Conservation (phyloP, 345 rosid species). For the Viola odorata region DNA sequence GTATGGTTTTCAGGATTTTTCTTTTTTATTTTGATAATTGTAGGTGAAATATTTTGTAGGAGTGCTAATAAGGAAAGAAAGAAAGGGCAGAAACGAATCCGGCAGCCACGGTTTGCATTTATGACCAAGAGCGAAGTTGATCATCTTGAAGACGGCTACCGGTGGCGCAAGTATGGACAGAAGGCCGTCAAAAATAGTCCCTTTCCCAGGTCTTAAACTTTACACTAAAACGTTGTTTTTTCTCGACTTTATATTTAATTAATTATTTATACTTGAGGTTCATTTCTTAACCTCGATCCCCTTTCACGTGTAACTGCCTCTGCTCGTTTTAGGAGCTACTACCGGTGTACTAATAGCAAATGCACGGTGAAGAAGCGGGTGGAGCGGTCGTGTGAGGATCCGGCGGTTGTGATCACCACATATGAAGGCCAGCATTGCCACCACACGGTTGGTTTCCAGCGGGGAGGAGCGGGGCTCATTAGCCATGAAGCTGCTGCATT, state of each 20-base stretch:
- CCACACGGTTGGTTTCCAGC: slow-evolving; percentile 72
- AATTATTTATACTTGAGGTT: no score
- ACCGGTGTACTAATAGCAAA: slow-evolving; percentile 84
- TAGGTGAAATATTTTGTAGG: slow-evolving; percentile 45
- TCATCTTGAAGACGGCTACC: slow-evolving; percentile 95
- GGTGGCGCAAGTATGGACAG: slow-evolving; percentile 89
- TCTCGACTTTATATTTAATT: no score
- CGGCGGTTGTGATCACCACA: slow-evolving; percentile 75
- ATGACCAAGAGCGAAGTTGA: slow-evolving; percentile 93
- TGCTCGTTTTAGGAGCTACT: slow-evolving; percentile 65
- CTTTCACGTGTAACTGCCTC: no score
- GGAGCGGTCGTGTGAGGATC: slow-evolving; percentile 85
- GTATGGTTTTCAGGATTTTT: no score
- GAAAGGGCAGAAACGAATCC: slow-evolving; percentile 74
- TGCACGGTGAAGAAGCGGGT: slow-evolving; percentile 98
- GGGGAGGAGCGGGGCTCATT: slow-evolving; percentile 49
- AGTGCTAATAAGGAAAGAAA: slow-evolving; percentile 49
- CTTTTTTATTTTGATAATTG: slow-evolving; percentile 16
- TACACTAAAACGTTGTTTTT: no score
- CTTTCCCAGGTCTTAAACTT: slow-evolving; percentile 88
- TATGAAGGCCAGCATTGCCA: slow-evolving; percentile 99
- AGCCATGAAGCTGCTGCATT: slow-evolving; percentile 47
- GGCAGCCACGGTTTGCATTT: slow-evolving; percentile 86
- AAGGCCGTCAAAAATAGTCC: slow-evolving; percentile 94
- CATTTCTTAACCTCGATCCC: no score